These are phyloP conservation scores for Hansfordia pulvinata DNA, from an alignment of 2,329 filamentous ascomycete species.

Conservation along the genomic window DNA sequence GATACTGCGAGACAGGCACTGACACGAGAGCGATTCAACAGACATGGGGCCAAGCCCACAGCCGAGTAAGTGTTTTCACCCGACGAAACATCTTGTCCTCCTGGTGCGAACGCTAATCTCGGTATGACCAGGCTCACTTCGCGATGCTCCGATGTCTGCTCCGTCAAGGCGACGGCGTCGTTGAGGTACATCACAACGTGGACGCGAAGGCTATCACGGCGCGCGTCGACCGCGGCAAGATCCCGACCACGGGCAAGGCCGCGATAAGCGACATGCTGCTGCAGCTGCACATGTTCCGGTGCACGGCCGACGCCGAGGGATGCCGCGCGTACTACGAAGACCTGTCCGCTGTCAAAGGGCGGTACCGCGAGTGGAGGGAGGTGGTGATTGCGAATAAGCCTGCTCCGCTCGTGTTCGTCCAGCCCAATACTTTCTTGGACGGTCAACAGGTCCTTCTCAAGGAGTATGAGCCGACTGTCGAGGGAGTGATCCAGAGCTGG, in stretches of 20 bases:
- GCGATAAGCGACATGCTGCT: constrained; percentile 45
- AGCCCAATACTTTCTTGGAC: constrained; percentile 41
- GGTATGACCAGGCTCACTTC: constrained; percentile 36
- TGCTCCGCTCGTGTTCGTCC: constrained; percentile 47
- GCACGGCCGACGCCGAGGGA: constrained; percentile 40
- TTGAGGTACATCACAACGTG: constrained; percentile 30
- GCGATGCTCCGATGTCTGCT: constrained; percentile 48
- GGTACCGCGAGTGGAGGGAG: constrained; percentile 37
- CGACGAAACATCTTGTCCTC: not conserved
- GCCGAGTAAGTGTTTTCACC: constrained; percentile 12
- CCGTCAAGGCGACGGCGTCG: constrained; percentile 34
- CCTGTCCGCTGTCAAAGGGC: constrained; percentile 38
- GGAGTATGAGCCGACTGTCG: constrained; percentile 41
- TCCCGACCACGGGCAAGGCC: constrained; percentile 38
- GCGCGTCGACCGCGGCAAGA: constrained; percentile 41
- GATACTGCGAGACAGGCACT: not conserved
- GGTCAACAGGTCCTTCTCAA: constrained; percentile 27
- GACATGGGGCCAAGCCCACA: constrained; percentile 31
- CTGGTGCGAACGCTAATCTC: not conserved
- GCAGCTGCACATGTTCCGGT: constrained; percentile 47
- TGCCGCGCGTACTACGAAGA: constrained; percentile 43
- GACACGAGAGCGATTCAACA: constrained; percentile 7
- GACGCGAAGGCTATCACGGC: constrained; percentile 34
- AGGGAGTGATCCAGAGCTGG: constrained; percentile 40
- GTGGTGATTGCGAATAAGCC: constrained; percentile 42